Base-by-base conservation (phyloP, 1,284 basidiomycete genomes). In the Sporisorium iseilematis-ciliati region DNA sequence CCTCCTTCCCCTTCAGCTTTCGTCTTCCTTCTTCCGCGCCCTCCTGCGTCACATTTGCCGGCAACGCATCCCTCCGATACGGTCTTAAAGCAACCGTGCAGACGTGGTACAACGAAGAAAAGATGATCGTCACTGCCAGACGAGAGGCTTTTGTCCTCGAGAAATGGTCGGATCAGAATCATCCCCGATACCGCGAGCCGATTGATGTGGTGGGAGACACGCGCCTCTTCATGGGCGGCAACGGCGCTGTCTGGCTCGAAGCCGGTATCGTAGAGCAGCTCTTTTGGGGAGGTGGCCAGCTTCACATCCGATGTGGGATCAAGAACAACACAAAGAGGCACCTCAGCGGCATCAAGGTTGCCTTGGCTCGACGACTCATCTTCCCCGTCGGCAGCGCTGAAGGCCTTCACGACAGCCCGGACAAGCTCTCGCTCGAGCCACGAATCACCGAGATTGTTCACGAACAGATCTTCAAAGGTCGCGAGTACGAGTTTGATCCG, bases 321-420 rank as follows among this genome's bases (percentile, higher is more conserved):
- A 80, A 80, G 57, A 82, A 82, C 68, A 80, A 79, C 62, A 82
- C 80, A 33, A 80, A 80, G 55, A 62, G 81, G 10, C 75, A 80
- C 20, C 64, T 80, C 35, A 61, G 68, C 40, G 81, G 81, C 20
- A 73, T 82, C 59, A 80, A 79, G 35, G 74, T 82, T 3, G 48
- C 69, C 8, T 52, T 82, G 4, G 77, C 78, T 21, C 73, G 81
- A 11, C 62, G 77, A 11, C 75, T 82, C 54, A 77, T 80, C 60
- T 82, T 82, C 42, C 76, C 78, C 21, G 78, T 79, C 21, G 67
- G 65, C 21, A 65, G 77, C 21, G 40, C 63, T 0, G 74, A 78
- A 35, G 76, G 78, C 25, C 45, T 66, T 10, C 74, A 76, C 35
- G 74, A 76, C 48, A 57, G 57, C n/a, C 62, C 65, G 7, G 66